These are phyloP conservation scores for Linum trigynum DNA, from an alignment of 345 rosid species.

Conservation along the genomic window DNA sequence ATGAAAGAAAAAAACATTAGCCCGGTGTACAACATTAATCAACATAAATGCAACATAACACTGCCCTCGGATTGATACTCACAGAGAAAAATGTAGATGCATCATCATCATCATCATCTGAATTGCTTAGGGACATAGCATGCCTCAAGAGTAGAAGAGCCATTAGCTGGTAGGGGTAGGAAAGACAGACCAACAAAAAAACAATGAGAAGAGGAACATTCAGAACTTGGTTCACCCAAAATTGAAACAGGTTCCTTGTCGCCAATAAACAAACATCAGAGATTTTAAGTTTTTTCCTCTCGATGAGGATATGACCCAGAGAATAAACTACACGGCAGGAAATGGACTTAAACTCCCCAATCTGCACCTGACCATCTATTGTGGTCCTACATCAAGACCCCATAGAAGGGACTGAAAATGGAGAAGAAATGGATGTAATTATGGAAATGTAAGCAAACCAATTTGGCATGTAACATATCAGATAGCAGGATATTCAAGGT, in stretches of 20 bases:
- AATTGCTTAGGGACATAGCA: conserved; percentile 20
- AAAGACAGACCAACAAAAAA: background rate
- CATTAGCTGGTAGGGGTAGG: conserved; percentile 15
- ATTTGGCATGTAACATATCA: background rate
- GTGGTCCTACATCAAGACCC: too few relatives aligned
- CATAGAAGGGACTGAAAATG: background rate
- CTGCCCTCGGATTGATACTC: background rate
- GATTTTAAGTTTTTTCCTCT: too few relatives aligned
- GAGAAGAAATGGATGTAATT: background rate
- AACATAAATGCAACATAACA: too few relatives aligned
- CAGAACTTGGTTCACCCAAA: background rate
- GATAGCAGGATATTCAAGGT: background rate
- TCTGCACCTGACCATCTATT: too few relatives aligned
- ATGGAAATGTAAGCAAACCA: background rate
- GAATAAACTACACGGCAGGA: too few relatives aligned
- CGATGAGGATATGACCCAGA: too few relatives aligned
- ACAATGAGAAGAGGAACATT: background rate
- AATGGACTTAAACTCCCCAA: too few relatives aligned
- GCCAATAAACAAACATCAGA: too few relatives aligned
- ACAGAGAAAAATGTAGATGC: conserved; percentile 29
- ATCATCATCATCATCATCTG: conserved; percentile 23
- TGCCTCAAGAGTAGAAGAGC: conserved; percentile 26
- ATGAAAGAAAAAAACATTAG: background rate
- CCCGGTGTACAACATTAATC: background rate
- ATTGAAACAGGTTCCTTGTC: too few relatives aligned